Base-by-base conservation (phyloP, 148 eudicot genomes). In the Euryodendron excelsum region DNA sequence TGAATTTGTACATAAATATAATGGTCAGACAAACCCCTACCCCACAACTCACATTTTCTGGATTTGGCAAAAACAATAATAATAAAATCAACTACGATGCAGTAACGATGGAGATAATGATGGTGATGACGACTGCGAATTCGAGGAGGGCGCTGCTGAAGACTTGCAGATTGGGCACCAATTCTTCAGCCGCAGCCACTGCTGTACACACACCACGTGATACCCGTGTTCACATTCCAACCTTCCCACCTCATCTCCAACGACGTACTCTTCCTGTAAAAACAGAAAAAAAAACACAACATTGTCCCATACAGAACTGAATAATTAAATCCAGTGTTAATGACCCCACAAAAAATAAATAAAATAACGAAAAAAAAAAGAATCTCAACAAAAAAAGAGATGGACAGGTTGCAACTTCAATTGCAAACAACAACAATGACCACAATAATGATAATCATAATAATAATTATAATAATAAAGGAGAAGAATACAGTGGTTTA, bases 111-210 rank as follows among this genome's bases (percentile, higher is more conserved):
- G 44, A 39, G 44, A 8, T 39, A 68, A 31, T 75, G 30, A 6
- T 39, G 70, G 9, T 78, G 84, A 61, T 23, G 87, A 72, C 31
- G 81, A 70, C n/a, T n/a, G n/a, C n/a, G n/a, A n/a, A n/a, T n/a
- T n/a, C n/a, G n/a, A n/a, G 5, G 87, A 66, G 50, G 90, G 79
- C n/a, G 78, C 82, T 21, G 85, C 96, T 2, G 93, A 87, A 72
- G 83, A 79, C 86, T 95, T 95, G 93, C 99, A 96, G 79, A 96
- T 85, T 13, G 99, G 99, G 80, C 99, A 96, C 99, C 99, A 96
- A 79, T 93, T 96, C 90, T 96, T 96, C 60, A 90, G 81, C 78
- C 84, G 85, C 83, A 96, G 58, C 99, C 99, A 96, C 79, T 88
- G 87, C 25, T 89, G 48, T 76, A 93, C 80, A 74, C 99, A 96